Evolutionary conservation across 1,139 yeast genomes (phyloP).

Genomic region (Blastobotrys serpentis): DNA sequence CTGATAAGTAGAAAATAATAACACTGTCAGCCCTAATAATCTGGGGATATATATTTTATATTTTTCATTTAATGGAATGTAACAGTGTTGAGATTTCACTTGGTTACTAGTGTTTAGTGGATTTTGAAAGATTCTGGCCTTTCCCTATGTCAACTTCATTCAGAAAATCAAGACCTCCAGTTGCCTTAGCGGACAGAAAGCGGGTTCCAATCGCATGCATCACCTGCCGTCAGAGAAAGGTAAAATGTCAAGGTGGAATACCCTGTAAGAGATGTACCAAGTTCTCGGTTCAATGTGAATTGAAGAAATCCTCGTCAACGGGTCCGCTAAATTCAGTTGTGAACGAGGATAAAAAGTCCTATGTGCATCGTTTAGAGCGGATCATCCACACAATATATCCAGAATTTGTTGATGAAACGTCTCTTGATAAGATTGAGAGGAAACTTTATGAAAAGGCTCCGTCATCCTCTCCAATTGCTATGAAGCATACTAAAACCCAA

Average conservation of each 20-base stretch:
- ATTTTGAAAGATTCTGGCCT: not conserved
- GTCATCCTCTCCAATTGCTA: not conserved
- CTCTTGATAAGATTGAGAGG: conserved; percentile 1
- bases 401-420: conserved; percentile 6
- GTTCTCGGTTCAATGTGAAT: not conserved
- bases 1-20: too few relatives aligned
- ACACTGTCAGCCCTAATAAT: too few relatives aligned
- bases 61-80: too few relatives aligned
- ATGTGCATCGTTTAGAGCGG: conserved; percentile 9
- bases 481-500: not conserved
- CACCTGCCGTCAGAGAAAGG: conserved; percentile 11
- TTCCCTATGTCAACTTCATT: not conserved
- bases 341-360: too few relatives aligned
- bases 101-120: not conserved
- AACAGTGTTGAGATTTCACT: too few relatives aligned
- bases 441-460: conserved; percentile 6
- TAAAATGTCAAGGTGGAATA: conserved; percentile 12
- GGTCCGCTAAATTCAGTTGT: too few relatives aligned
- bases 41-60: too few relatives aligned
- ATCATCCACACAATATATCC: conserved; percentile 10
- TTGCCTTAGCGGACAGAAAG: conserved; percentile 10
- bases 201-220: conserved; percentile 12
- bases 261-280: conserved; percentile 10
- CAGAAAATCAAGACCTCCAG: conserved; percentile 10
- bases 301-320: not conserved